A percentile compares a stretch with the other conserved stretches of the same genome.
phyloP scores from a whole-genome alignment of 805 yeast genomes.

The Yamadazyma ubonensis region DNA sequence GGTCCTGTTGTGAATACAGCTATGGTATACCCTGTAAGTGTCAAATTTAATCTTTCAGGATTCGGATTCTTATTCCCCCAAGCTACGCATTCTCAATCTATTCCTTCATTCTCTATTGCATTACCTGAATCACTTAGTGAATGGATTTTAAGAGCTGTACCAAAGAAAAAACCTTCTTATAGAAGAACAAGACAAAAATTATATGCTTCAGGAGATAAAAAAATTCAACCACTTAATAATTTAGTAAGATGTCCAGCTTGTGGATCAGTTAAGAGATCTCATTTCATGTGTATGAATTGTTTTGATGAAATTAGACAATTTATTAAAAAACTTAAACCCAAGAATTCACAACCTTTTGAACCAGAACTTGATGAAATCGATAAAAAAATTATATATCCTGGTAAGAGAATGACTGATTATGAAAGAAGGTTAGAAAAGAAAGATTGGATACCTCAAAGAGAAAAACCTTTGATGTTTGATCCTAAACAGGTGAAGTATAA shows the following conservation, averaged over 20 bases:
- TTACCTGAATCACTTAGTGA: conserved; percentile 44
- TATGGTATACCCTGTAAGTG: not conserved
- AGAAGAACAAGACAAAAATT: conserved; percentile 81
- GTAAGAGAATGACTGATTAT: conserved; percentile 48
- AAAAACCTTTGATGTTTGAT: conserved; percentile 39
- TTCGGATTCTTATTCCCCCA: conserved; percentile 10
- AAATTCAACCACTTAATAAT: conserved; percentile 69
- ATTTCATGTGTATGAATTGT: conserved; percentile 91
- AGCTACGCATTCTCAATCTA: not conserved
- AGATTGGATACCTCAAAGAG: conserved; percentile 47
- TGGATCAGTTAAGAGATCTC: conserved; percentile 87
- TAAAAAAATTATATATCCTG: conserved; percentile 68
- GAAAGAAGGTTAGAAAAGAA: conserved; percentile 31
- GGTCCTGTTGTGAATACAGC: not conserved
- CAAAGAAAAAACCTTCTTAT: conserved; percentile 90
- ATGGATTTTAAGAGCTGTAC: conserved; percentile 75
- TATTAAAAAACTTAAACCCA: conserved; percentile 56
- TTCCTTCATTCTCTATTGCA: conserved; percentile 3
- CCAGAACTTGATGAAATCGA: conserved; percentile 43
- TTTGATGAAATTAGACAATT: conserved; percentile 73
- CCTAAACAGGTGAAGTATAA: conserved; percentile 22
- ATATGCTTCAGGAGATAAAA: conserved; percentile 80
- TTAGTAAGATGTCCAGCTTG: conserved; percentile 93
- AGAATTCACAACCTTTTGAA: conserved; percentile 9
- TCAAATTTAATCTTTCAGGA: not conserved